Percentiles rank a stretch among this genome's conserved stretches.
These are phyloP conservation scores for Aspergillus steynii DNA, from an alignment of 495 filamentous ascomycete genomes.

Conservation along the genomic window DNA sequence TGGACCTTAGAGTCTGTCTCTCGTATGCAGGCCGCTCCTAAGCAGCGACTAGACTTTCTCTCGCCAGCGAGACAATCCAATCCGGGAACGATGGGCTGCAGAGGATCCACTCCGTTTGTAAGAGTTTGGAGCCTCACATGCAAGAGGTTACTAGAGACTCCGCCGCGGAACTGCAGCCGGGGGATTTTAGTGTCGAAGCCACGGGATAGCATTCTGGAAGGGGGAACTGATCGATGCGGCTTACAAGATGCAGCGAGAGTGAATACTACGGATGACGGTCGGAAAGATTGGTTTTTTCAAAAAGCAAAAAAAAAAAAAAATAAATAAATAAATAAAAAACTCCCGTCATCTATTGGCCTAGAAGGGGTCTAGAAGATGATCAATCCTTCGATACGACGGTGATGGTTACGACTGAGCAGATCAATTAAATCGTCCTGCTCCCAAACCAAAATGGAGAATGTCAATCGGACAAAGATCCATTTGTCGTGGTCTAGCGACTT, in stretches of 20 bases:
- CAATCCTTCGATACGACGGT: too few species aligned
- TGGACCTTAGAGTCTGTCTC: too few species aligned
- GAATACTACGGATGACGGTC: background rate
- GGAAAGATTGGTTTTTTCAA: background rate
- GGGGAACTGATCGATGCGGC: slow-evolving; percentile 1
- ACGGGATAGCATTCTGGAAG: slow-evolving; percentile 10
- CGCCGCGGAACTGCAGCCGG: slow-evolving; percentile 10
- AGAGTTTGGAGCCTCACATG: slow-evolving; percentile 10
- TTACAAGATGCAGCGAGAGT: background rate
- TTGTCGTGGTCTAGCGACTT: background rate
- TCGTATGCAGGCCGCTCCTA: background rate
- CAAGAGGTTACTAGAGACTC: slow-evolving; percentile 7
- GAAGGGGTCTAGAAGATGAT: slow-evolving; percentile 7
- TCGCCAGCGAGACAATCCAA: background rate
- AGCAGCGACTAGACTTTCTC: background rate
- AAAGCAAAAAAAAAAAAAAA: too few species aligned
- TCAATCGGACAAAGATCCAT: background rate
- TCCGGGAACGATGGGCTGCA: slow-evolving; percentile 1
- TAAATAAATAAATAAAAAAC: too few species aligned
- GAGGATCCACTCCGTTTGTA: slow-evolving; percentile 8
- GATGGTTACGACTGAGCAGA: background rate
- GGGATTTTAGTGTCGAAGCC: slow-evolving; percentile 9
- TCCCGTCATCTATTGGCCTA: background rate
- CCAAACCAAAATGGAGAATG: background rate
- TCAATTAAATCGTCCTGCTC: background rate